These are phyloP conservation scores for Gleditsia sinensis DNA, from an alignment of 306 rosid species.

Conservation along the genomic window DNA sequence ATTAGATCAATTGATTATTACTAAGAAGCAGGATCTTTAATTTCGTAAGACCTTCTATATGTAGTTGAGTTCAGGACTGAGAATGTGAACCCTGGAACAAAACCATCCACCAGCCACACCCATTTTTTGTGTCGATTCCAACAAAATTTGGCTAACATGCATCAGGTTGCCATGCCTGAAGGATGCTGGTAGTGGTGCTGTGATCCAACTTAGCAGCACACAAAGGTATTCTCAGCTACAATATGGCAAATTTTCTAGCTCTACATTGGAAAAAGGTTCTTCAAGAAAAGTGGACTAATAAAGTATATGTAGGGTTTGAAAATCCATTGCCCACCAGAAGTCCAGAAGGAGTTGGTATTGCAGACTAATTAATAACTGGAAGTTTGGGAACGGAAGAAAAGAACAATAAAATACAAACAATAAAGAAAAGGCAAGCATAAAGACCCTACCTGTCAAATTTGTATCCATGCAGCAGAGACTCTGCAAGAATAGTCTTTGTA, in stretches of 20 bases:
- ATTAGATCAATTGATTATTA: not conserved
- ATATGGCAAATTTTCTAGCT: constrained; percentile 25
- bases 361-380: not conserved
- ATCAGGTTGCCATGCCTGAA: constrained; percentile 15
- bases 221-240: constrained; percentile 12
- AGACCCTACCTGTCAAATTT: constrained; percentile 84
- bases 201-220: constrained; percentile 10
- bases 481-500: constrained; percentile 96
- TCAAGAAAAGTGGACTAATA: constrained; percentile 6
- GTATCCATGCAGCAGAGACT: constrained; percentile 90
- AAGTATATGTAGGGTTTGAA: not conserved
- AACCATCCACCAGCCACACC: not conserved
- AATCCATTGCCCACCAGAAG: constrained; percentile 1
- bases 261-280: constrained; percentile 1
- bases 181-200: constrained; percentile 21
- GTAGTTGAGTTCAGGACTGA: not conserved
- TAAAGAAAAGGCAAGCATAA: constrained; percentile 23
- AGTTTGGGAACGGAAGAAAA: not conserved
- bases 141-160: not conserved
- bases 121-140: not conserved
- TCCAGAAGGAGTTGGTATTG: not conserved
- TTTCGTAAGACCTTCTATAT: not conserved
- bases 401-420: constrained; percentile 24
- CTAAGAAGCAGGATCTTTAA: not conserved
- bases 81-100: not conserved